phyloP scores from a whole-genome alignment of 2,329 filamentous ascomycete genomes.

The Fusarium xyrophilum region DNA sequence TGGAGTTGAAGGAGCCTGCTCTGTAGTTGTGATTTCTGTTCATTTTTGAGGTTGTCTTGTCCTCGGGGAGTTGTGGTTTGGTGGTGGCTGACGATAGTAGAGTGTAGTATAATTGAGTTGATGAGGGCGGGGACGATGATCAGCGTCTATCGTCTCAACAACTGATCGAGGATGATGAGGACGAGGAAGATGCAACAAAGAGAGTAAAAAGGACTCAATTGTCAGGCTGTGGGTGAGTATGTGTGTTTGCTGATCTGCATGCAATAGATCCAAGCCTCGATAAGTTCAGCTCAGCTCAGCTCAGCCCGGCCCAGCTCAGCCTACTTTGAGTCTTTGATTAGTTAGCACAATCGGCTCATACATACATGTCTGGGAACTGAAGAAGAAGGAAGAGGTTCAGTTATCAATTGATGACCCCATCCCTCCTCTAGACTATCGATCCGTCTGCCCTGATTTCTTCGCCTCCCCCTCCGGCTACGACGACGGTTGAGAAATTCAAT shows the following conservation, averaged over 20 bases:
- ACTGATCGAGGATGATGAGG: background rate
- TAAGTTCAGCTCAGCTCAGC: conserved; percentile 3
- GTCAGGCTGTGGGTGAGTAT: background rate
- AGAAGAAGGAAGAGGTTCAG: background rate
- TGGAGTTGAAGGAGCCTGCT: conserved; percentile 26
- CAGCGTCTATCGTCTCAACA: conserved; percentile 11
- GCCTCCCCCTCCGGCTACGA: background rate
- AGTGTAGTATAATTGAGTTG: background rate
- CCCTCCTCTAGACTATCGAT: conserved; percentile 23
- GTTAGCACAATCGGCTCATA: background rate
- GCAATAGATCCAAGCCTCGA: conserved; percentile 5
- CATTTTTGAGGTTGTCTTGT: conserved; percentile 18
- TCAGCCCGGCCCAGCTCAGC: background rate
- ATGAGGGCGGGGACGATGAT: conserved; percentile 1
- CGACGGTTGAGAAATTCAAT: conserved; percentile 23
- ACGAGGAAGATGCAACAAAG: background rate
- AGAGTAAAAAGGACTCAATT: background rate
- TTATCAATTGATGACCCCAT: conserved; percentile 14
- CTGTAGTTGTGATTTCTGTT: conserved; percentile 29
- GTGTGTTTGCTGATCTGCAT: background rate
- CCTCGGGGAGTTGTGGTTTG: background rate
- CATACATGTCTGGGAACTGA: too few species aligned
- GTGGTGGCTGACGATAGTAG: background rate
- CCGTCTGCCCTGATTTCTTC: conserved; percentile 9
- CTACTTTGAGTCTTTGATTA: background rate